These are phyloP conservation scores for Selaginella tamariscina DNA, from an alignment of 75 land plant genomes.

Conservation along the genomic window DNA sequence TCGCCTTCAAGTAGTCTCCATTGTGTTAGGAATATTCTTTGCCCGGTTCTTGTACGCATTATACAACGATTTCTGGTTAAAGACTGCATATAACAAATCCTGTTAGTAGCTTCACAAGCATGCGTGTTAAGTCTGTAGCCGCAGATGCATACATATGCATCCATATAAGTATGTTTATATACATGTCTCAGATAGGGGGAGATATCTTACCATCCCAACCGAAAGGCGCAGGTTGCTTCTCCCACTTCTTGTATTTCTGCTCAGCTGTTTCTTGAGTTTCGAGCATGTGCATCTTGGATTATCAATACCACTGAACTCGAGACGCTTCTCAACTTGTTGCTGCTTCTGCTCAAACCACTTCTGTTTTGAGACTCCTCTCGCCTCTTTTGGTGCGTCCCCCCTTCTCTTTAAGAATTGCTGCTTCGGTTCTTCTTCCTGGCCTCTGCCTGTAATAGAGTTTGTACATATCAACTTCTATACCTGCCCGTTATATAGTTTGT, in stretches of 20 bases:
- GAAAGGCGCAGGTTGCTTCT: conserved; percentile 89
- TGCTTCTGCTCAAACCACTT: conserved; percentile 97
- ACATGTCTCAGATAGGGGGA: no score
- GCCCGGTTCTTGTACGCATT: conserved; percentile 93
- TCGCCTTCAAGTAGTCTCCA: conserved; percentile 61
- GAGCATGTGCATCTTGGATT: conserved; percentile 79
- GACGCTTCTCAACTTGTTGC: conserved; percentile 70
- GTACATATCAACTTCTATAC: not conserved
- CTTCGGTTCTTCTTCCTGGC: conserved; percentile 85
- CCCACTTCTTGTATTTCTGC: conserved; percentile 93
- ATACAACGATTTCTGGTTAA: conserved; percentile 84
- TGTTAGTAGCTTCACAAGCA: no score
- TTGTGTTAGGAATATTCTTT: conserved; percentile 48
- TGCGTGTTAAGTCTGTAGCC: no score
- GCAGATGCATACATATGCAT: no score
- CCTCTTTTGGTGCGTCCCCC: conserved; percentile 61
- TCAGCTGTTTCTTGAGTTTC: conserved; percentile 94
- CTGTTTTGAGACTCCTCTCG: conserved; percentile 83
- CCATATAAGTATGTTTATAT: no score
- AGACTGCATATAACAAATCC: conserved; percentile 41
- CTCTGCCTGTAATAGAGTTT: conserved; percentile 41
- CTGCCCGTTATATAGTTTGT: no score
- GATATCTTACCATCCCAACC: conserved; percentile 89
- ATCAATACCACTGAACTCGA: conserved; percentile 86
- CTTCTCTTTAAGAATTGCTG: conserved; percentile 67